Evolutionary conservation across 1,284 basidiomycete genomes (phyloP).

Genomic region (Ceratobasidium sp.): DNA sequence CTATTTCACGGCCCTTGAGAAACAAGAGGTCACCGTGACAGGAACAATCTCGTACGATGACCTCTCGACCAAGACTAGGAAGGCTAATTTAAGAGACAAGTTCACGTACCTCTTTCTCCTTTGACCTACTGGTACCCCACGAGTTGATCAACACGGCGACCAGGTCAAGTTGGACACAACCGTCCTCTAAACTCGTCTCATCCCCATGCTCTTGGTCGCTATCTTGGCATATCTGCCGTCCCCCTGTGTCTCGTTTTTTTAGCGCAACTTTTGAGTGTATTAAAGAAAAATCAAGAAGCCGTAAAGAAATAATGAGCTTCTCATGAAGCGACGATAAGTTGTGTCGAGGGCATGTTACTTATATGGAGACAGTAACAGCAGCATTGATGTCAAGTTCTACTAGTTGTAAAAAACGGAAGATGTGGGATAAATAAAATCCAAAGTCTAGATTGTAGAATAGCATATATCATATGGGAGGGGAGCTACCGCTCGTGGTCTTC

Average conservation of each 20-base stretch:
- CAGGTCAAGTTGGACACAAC: conserved; percentile 13
- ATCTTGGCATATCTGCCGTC: conserved; percentile 7
- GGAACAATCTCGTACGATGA: too few species aligned
- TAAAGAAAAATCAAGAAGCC: conserved; percentile 22
- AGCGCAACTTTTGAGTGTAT: conserved; percentile 12
- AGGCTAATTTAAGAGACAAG: too few species aligned
- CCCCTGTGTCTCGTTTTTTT: background rate
- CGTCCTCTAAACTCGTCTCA: conserved; percentile 2
- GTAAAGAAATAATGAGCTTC: too few species aligned
- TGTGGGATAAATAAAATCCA: background rate
- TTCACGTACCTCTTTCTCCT: too few species aligned
- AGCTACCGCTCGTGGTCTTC: conserved; percentile 42
- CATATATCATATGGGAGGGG: background rate
- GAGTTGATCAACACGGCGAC: too few species aligned
- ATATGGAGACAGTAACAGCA: conserved; percentile 10
- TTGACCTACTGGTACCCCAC: too few species aligned
- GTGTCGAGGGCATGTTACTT: background rate
- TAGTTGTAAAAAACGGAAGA: too few species aligned
- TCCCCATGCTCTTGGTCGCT: background rate
- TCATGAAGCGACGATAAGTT: background rate
- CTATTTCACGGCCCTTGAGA: too few species aligned
- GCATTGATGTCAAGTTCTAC: too few species aligned
- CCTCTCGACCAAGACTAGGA: too few species aligned
- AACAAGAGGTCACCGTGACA: too few species aligned
- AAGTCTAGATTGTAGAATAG: conserved; percentile 4